Evolutionary conservation across 2,329 filamentous ascomycete species (phyloP), one percentile per base, ranked within the genome.

Genomic region (Drechslerella coelobrocha): DNA sequence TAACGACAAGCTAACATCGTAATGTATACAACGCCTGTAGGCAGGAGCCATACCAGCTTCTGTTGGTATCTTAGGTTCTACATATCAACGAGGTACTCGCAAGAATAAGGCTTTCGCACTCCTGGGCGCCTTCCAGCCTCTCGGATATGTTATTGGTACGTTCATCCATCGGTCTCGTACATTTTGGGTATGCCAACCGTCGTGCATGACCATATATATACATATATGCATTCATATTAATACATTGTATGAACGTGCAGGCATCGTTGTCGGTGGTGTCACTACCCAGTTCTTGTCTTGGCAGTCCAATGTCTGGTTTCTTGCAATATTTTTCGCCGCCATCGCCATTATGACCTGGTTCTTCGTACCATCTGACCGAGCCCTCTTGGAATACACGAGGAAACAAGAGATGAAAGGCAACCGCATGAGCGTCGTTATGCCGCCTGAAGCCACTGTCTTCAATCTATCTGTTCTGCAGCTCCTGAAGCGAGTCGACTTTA

Each of bases 91-190:
- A 27, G 65, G 65, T 3, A 69, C 65, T 5, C 37, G 65, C 10
- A 69, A 69, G 57, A 69, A 69, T 17, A 69, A 69, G 23, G 65
- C 65, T 1, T 69, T 69, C 41, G 65, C 65, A n/a, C 51, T 69
- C 29, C 65, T 69, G 8, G 65, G 65, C n/a, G 65, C 56, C 34
- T 69, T 69, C 29, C 65, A 69, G 24, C 65, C 65, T 37, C 65
- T 69, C 24, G 65, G 65, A 21, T 69, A 69, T 29, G 65, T 69
- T 34, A 62, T 69, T 50, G 65, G 65, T 69, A 52, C 9, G 47
- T 48, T 2, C 6, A 26, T n/a, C 1, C 3, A 14, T 48, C 24
- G 19, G 5, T 7, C 9, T 37, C 27, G 17, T 23, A 52, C 12
- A 52, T 53, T 29, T 29, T 43, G 23, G n/a, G n/a, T n/a, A n/a